A percentile compares a stretch with the other conserved stretches of the same genome.
Evolutionary conservation across 2,329 filamentous ascomycete species (phyloP).

Genomic region (Sporothrix brasiliensis): DNA sequence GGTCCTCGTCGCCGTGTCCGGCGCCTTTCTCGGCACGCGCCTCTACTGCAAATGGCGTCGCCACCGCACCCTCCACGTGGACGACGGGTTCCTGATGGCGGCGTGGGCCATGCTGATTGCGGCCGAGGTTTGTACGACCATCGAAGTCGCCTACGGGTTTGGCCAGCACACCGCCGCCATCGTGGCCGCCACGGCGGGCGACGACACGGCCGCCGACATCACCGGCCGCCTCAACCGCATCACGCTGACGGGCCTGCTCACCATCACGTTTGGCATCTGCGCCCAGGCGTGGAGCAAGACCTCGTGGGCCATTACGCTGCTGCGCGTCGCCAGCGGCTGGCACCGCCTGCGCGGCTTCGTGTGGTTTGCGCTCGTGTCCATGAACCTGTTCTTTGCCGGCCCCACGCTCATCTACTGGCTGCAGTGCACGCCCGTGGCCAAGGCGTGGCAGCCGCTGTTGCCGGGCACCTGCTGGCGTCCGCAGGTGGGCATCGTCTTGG

Average conservation of each 20-base stretch:
- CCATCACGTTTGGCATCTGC: constrained; percentile 40
- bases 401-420: constrained; percentile 41
- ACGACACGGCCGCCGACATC: neutral
- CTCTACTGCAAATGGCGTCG: constrained; percentile 40
- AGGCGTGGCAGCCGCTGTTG: constrained; percentile 38
- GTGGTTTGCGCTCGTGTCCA: constrained; percentile 42
- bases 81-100: constrained; percentile 38
- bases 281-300: constrained; percentile 46
- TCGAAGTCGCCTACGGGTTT: neutral
- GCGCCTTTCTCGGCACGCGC: constrained; percentile 35
- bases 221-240: constrained; percentile 22
- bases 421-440: constrained; percentile 40
- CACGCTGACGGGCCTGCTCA: constrained; percentile 33
- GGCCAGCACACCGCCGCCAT: neutral
- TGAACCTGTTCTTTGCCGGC: constrained; percentile 42
- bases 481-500: constrained; percentile 33
- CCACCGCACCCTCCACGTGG: constrained; percentile 38
- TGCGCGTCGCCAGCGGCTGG: constrained; percentile 41
- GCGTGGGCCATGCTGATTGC: constrained; percentile 36
- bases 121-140: neutral
- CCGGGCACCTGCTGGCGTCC: constrained; percentile 40
- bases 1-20: neutral
- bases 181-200: neutral
- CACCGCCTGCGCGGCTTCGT: constrained; percentile 38
- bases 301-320: constrained; percentile 45